Evolutionary conservation across 805 yeast genomes (phyloP), one percentile per base, ranked within the genome.

Genomic region (Metschnikowia lochheadii): DNA sequence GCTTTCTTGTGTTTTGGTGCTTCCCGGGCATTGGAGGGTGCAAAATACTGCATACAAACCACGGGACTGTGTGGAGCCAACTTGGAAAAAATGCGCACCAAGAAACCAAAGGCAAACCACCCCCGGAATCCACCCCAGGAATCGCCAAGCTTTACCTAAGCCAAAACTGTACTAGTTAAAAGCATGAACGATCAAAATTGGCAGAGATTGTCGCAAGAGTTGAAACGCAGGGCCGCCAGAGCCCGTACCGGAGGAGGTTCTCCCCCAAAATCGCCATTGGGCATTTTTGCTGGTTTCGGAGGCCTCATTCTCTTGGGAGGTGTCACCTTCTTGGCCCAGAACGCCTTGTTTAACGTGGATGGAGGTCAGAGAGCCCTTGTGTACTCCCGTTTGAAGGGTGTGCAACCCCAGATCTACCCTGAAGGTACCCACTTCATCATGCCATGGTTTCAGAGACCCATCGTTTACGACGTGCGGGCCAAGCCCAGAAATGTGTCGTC

Each of bases 321-420:
- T 35, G 69, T 61, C n/a, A 50, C 73, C 10, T 40, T 73, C 26
- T 53, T 73, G 42, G 77, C 73, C 14, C 76, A 72, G 48, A 73
- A 56, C 43, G 60, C 61, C 13, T 52, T 57, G 51, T 74, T 73
- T 60, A 74, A 75, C 57, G 99, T 94, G 53, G 98, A 94, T 70
- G 99, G 99, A 82, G 99, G 99, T 70, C 98, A 92, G 69, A 80
- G 99, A 65, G 99, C 97, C 15, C 91, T 94, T 63, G 80, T 94
- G 36, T 94, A 94, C 68, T 89, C 96, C 23, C 83, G 99, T 65
- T 46, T 90, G 26, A 78, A 82, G 45, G 99, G 99, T 65, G 84
- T 94, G 44, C 87, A 83, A 64, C 83, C 91, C 15, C 80, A 77
- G 53, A 89, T 94, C 56, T 89, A 84, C 66, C 81, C 81, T 44